Evolutionary conservation across 345 rosid genomes (phyloP).

Genomic region (Gossypium anomalum): DNA sequence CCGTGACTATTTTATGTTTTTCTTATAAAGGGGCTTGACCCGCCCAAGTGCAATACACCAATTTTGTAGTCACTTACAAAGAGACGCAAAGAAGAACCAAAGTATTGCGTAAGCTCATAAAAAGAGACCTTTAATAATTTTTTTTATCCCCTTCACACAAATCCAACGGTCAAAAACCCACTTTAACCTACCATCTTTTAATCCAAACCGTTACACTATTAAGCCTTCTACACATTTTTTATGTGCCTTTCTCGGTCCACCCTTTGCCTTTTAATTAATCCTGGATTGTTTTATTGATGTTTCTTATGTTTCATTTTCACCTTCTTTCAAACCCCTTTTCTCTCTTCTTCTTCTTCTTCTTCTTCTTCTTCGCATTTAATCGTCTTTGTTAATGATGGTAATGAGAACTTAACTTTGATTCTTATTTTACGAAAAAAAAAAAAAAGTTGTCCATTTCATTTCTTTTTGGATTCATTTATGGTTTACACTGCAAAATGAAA

Average conservation of each 20-base stretch:
- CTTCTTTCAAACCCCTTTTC: conserved; percentile 1
- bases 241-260: background rate
- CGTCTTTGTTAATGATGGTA: conserved; percentile 32
- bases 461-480: background rate
- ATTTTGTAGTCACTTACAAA: conserved; percentile 18
- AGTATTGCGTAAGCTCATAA: conserved; percentile 24
- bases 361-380: conserved; percentile 14
- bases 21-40: background rate
- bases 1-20: background rate
- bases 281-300: conserved; percentile 16
- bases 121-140: background rate
- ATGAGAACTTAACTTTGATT: background rate
- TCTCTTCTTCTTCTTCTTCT: conserved; percentile 1
- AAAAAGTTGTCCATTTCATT: background rate
- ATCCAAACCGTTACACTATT: conserved; percentile 6
- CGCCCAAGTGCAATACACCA: conserved; percentile 16
- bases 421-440: background rate
- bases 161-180: conserved; percentile 33
- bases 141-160: background rate
- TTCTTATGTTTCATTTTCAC: conserved; percentile 20
- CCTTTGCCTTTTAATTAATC: conserved; percentile 15
- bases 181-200: conserved; percentile 7
- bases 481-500: background rate
- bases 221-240: conserved; percentile 11
- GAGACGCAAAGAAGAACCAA: conserved; percentile 28